Conservation (phyloP, 805 yeast genomes). For the Starmerella stigmatis region DNA sequence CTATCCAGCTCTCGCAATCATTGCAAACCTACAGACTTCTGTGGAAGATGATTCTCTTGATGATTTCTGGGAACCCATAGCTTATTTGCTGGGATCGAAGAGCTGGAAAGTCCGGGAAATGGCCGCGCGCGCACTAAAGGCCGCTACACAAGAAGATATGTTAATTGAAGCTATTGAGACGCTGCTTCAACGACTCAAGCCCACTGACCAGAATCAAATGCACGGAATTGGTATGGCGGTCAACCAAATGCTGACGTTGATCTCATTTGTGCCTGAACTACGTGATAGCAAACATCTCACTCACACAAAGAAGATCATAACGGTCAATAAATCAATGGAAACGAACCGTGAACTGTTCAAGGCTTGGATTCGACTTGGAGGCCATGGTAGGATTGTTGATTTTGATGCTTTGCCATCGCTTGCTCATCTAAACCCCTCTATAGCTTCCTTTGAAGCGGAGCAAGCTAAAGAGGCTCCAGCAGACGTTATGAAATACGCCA, state of each 20-base stretch:
- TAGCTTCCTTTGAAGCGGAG: constrained; percentile 19
- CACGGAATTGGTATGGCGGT: constrained; percentile 43
- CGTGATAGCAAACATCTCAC: too few relatives aligned
- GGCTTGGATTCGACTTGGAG: constrained; percentile 5
- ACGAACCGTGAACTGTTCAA: constrained; percentile 14
- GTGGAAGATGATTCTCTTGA: constrained; percentile 40
- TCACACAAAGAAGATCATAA: constrained; percentile 3
- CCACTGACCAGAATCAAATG: constrained; percentile 34
- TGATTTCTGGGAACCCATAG: constrained; percentile 43
- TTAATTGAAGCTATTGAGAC: constrained; percentile 27
- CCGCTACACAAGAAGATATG: constrained; percentile 32
- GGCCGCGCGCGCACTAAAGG: constrained; percentile 61
- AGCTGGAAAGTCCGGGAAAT: constrained; percentile 82
- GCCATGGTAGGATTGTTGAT: constrained; percentile 1
- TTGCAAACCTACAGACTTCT: constrained; percentile 56
- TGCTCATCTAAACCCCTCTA: constrained; percentile 15
- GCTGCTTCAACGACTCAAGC: constrained; percentile 22
- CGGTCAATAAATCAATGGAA: constrained; percentile 15
- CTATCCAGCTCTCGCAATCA: constrained; percentile 64
- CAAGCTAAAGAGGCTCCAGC: constrained; percentile 1
- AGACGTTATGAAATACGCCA: not conserved
- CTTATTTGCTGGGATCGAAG: constrained; percentile 40
- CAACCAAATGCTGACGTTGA: too few relatives aligned
- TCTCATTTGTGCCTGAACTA: too few relatives aligned
- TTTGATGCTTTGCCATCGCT: constrained; percentile 8